These are phyloP conservation scores for Ambrosiella beaveri DNA, from an alignment of 2,329 filamentous ascomycete species.

Conservation along the genomic window DNA sequence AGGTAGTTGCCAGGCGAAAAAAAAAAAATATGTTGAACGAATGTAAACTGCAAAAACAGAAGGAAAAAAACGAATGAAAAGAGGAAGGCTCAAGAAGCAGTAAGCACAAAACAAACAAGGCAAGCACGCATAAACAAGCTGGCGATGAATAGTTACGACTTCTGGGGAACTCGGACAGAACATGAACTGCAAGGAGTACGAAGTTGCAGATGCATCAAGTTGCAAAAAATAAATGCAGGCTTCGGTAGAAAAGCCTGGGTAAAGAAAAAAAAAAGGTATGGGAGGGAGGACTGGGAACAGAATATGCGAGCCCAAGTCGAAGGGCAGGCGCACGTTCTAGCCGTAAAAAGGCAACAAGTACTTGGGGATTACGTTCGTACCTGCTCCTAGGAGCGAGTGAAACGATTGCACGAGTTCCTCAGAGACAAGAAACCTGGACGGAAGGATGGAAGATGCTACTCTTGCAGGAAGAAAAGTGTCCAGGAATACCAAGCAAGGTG, in stretches of 20 bases:
- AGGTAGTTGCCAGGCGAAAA: neutral
- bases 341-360: neutral
- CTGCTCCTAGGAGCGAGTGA: neutral
- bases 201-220: neutral
- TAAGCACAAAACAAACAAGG: constrained; percentile 1
- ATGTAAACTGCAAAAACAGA: neutral
- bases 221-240: neutral
- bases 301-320: neutral
- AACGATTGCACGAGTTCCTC: neutral
- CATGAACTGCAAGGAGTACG: constrained; percentile 1
- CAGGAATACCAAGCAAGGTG: neutral
- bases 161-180: neutral
- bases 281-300: neutral
- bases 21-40: neutral
- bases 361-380: neutral
- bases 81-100: constrained; percentile 13
- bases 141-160: neutral
- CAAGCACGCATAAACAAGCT: neutral
- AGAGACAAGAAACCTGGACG: neutral
- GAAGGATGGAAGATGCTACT: neutral
- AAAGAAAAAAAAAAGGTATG: neutral
- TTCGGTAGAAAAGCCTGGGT: neutral
- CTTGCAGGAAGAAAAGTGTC: neutral
- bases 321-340: neutral
- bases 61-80: constrained; percentile 17